phyloP scores from a whole-genome alignment of 306 rosid genomes.

The Castanea crenata region DNA sequence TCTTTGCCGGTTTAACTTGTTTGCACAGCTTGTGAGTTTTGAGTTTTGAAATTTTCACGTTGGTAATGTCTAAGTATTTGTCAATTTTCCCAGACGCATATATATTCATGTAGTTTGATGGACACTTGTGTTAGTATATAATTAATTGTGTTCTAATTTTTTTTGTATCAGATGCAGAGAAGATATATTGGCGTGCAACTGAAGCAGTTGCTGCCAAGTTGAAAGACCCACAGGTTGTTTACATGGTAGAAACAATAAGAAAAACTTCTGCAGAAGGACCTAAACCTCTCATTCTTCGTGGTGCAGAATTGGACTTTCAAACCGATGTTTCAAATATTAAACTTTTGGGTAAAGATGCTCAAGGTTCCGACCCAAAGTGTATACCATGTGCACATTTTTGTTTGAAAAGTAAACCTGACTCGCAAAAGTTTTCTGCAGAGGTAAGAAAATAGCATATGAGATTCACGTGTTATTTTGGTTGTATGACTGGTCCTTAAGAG shows the following conservation, averaged over 20 bases:
- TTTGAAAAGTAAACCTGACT: constrained; percentile 30
- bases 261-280: constrained; percentile 47
- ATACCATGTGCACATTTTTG: constrained; percentile 61
- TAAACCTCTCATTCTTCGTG: constrained; percentile 57
- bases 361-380: constrained; percentile 36
- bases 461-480: constrained; percentile 2
- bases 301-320: constrained; percentile 57
- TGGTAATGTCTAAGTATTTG: background rate
- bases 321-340: constrained; percentile 42
- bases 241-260: constrained; percentile 44
- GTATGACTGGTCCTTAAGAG: background rate
- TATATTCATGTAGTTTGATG: background rate
- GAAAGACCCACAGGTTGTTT: constrained; percentile 55
- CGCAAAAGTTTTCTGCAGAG: constrained; percentile 45
- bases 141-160: constrained; percentile 18
- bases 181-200: constrained; percentile 42
- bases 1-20: background rate
- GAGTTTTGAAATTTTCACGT: background rate
- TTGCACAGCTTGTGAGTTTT: background rate
- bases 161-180: constrained; percentile 53
- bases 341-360: constrained; percentile 32
- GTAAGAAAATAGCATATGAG: constrained; percentile 37
- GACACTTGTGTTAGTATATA: background rate
- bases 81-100: constrained; percentile 8
- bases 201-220: constrained; percentile 68